phyloP scores from a whole-genome alignment of 306 rosid genomes.

The Clitoria ternatea region DNA sequence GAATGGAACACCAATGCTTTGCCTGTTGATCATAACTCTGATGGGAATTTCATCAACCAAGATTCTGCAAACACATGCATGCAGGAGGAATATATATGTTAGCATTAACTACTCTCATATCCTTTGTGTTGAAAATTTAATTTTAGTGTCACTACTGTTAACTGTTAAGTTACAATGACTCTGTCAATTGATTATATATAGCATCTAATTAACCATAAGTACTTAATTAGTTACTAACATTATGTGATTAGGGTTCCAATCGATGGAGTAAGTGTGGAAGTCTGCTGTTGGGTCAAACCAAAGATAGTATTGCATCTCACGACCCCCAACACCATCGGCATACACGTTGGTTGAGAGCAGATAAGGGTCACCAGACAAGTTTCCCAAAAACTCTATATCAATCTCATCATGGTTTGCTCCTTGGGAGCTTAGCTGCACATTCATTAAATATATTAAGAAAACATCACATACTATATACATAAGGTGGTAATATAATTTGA shows the following conservation, averaged over 20 bases:
- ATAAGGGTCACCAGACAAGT: conserved; percentile 45
- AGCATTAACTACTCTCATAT: too few relatives aligned
- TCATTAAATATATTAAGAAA: too few relatives aligned
- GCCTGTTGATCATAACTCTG: conserved; percentile 32
- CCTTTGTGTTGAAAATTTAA: too few relatives aligned
- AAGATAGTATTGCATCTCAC: conserved; percentile 42
- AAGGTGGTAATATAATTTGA: too few relatives aligned
- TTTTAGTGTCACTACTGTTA: too few relatives aligned
- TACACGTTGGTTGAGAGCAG: conserved; percentile 42
- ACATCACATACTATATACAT: too few relatives aligned
- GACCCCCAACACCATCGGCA: conserved; percentile 40
- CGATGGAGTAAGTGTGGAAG: conserved; percentile 42
- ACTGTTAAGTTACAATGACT: too few relatives aligned
- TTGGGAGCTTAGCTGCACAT: conserved; percentile 35
- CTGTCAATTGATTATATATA: background rate
- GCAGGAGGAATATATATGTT: background rate
- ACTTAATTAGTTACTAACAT: conserved; percentile 26
- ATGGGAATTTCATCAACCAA: conserved; percentile 38
- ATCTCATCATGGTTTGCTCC: conserved; percentile 43
- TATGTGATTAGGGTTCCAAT: conserved; percentile 39
- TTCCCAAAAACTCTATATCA: conserved; percentile 44
- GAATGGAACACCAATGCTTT: conserved; percentile 39
- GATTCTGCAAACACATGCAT: conserved; percentile 28
- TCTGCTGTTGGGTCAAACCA: conserved; percentile 48
- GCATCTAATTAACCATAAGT: background rate